Conservation (phyloP, 164 flowering plant genomes). For the Dillenia turbinata region DNA sequence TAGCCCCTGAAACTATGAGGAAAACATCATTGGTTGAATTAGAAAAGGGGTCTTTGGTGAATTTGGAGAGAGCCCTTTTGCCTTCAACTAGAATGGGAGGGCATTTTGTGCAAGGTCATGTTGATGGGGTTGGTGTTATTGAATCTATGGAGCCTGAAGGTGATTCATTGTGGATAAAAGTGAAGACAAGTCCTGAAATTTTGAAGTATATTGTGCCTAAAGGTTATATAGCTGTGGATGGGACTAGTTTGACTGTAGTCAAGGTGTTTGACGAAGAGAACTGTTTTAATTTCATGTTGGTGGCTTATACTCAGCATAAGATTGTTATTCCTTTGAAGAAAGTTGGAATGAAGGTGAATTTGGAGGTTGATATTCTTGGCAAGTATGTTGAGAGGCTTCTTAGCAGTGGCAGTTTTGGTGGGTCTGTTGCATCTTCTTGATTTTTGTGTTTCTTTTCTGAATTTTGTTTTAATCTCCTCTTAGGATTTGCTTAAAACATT, state of each 20-base stretch:
- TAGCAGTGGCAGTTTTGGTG: conserved; percentile 50
- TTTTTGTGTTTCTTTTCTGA: conserved; percentile 25
- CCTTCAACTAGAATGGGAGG: conserved; percentile 86
- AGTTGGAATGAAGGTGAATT: conserved; percentile 83
- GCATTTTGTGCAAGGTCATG: conserved; percentile 97
- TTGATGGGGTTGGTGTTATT: conserved; percentile 88
- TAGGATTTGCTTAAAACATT: too few species aligned
- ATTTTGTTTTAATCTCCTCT: too few species aligned
- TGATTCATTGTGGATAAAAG: conserved; percentile 90
- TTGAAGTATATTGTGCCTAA: conserved; percentile 80
- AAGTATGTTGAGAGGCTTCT: conserved; percentile 91
- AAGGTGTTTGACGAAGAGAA: conserved; percentile 73
- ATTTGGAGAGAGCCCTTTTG: conserved; percentile 52
- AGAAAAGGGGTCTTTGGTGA: conserved; percentile 53
- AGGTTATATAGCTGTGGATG: conserved; percentile 88
- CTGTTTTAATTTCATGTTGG: conserved; percentile 86
- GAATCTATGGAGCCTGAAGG: conserved; percentile 50
- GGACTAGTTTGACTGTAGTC: conserved; percentile 92
- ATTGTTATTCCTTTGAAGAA: conserved; percentile 83
- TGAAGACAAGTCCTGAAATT: conserved; percentile 48
- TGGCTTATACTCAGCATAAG: conserved; percentile 84
- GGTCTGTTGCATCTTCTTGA: conserved; percentile 23
- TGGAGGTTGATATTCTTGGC: conserved; percentile 93
- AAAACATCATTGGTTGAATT: conserved; percentile 69
- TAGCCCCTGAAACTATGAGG: conserved; percentile 81